These are phyloP conservation scores for Neurospora sp. DNA, from an alignment of 495 filamentous ascomycete genomes.

Conservation along the genomic window DNA sequence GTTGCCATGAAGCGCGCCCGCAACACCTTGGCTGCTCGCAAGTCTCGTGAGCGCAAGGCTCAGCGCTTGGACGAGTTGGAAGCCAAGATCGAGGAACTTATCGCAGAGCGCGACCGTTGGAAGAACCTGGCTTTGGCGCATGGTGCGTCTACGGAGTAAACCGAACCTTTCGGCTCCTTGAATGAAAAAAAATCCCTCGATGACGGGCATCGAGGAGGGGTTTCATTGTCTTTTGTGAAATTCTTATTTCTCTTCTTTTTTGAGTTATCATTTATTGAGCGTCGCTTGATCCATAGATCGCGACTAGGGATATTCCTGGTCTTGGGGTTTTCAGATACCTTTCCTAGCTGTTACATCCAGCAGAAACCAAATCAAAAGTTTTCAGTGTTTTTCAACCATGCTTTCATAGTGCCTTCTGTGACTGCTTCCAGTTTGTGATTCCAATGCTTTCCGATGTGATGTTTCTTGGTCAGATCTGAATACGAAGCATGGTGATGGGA, in stretches of 20 bases:
- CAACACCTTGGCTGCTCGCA: slow-evolving; percentile 91
- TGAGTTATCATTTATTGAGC: slow-evolving; percentile 1
- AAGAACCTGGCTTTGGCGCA: slow-evolving; percentile 40
- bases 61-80: slow-evolving; percentile 56
- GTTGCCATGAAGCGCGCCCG: slow-evolving; percentile 84
- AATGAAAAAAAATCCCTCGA: slow-evolving; percentile 23
- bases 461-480: background rate
- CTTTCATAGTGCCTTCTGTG: background rate
- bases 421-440: background rate
- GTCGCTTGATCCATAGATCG: background rate
- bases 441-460: background rate
- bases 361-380: background rate
- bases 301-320: background rate
- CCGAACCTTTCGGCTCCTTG: slow-evolving; percentile 18
- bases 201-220: slow-evolving; percentile 22
- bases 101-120: slow-evolving; percentile 48
- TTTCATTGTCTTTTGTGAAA: slow-evolving; percentile 4
- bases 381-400: background rate
- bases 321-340: background rate
- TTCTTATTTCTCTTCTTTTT: slow-evolving; percentile 12
- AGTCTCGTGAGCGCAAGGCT: slow-evolving; percentile 79
- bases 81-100: slow-evolving; percentile 38
- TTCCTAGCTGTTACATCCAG: background rate
- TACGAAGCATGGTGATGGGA: background rate
- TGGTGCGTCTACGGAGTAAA: slow-evolving; percentile 25